These are phyloP conservation scores for Epichloe festucae DNA, from an alignment of 2,329 filamentous ascomycete genomes.

Conservation along the genomic window DNA sequence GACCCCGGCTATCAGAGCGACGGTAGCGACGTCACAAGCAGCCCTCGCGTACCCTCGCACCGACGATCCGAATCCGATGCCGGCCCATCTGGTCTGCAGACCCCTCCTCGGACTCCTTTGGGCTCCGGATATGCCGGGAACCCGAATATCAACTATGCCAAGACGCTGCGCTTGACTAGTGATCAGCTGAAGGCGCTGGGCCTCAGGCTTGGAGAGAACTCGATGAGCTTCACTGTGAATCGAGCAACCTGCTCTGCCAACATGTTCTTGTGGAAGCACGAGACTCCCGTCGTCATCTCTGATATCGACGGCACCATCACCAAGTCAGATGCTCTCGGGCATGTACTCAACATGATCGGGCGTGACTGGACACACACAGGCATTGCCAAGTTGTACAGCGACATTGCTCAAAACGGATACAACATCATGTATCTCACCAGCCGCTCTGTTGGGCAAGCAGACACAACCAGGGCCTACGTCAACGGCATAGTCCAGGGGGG, in stretches of 20 bases:
- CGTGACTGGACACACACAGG: conserved; percentile 96
- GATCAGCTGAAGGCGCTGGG: conserved; percentile 82
- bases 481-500: conserved; percentile 85
- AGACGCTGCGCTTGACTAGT: conserved; percentile 87
- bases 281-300: conserved; percentile 89
- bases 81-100: conserved; percentile 40
- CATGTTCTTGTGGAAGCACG: conserved; percentile 89
- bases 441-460: conserved; percentile 84
- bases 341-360: conserved; percentile 92
- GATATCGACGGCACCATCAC: conserved; percentile 99
- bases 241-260: conserved; percentile 80
- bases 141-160: conserved; percentile 80
- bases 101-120: conserved; percentile 57
- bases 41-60: conserved; percentile 35
- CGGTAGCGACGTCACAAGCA: conserved; percentile 48
- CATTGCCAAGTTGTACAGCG: conserved; percentile 92
- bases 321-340: conserved; percentile 88
- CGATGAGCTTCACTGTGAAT: conserved; percentile 94
- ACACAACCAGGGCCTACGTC: conserved; percentile 79
- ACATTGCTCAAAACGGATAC: conserved; percentile 91
- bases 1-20: conserved; percentile 96
- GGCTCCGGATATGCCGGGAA: conserved; percentile 52
- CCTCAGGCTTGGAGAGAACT: conserved; percentile 75
- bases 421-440: conserved; percentile 98
- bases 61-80: conserved; percentile 55